Evolutionary conservation across 169 alveolate species (phyloP), one percentile per base, ranked within the genome.

Genomic region (Plasmodium chabaudi): DNA sequence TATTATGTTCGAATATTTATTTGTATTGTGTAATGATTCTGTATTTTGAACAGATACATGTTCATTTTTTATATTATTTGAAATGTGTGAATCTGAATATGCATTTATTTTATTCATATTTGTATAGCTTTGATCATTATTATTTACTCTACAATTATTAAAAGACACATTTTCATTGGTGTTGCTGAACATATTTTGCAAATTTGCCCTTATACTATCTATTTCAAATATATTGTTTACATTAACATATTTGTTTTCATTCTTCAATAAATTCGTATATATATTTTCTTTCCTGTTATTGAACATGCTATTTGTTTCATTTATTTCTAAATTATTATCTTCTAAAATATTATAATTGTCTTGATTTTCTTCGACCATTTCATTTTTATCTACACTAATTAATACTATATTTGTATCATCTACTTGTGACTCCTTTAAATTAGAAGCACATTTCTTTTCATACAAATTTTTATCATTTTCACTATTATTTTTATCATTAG

Each of bases 151-250:
- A 27, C 3, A 27, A 27, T 27, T 27, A 27, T 34, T 34, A 34
- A 34, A 34, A 34, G 42, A 3, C 13, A 13, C 4, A 46, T 17
- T 19, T 19, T 42, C 49, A n/a, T 65, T 70, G 15, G 46, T 49
- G 47, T 47, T 60, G 34, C 42, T 13, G 51, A 67, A 67, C 84
- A 82, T 67, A 42, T 46, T 61, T 55, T 82, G 69, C 51, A 82
- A 51, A 67, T 82, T 71, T 9, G 17, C 55, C 49, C 63, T 82
- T 47, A 82, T 53, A 60, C 49, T 82, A 53, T 82, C 90, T 23
- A 82, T 82, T 61, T 82, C 90, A 42, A 82, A 82, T 10, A 82
- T 82, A 34, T 82, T 61, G 57, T 82, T 82, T 82, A 82, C 56
- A 27, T 59, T 44, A 34, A 82, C 82, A 55, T 82, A 51, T 25